Evolutionary conservation across 2,329 filamentous ascomycete genomes (phyloP), one percentile per base, ranked within the genome.

Genomic region (Whalleya microplaca): DNA sequence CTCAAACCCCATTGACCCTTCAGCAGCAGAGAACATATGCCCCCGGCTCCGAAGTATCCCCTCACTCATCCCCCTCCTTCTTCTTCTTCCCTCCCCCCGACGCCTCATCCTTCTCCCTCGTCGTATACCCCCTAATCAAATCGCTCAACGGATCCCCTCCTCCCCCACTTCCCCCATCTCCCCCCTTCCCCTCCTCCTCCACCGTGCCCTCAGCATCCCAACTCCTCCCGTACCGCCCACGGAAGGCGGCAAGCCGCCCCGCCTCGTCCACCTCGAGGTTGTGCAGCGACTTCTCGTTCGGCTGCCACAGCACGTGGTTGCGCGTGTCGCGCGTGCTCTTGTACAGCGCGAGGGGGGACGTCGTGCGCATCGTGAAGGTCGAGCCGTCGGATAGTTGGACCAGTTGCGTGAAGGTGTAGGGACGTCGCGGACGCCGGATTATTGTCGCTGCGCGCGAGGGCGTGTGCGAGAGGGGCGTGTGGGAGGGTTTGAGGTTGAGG

Each of bases 341-440:
- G 76, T 85, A 83, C 46, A 89, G 73, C 2, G 83, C 80, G 37
- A 75, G 65, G 0, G 91, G 91, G 10, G 85, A 91, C 10, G 90
- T 92, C 21, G 91, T 93, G 71, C 90, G 90, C 69, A 87, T 82
- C 47, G 89, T 87, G 76, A 86, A 98, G 58, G 93, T 90, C 69
- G 86, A 90, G 66, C 95, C 95, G 79, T 99, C 95, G 41, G 89
- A 91, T 63, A 98, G 88, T 51, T 92, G 93, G 65, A 99, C 82
- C 58, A 99, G 84, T 77, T 99, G 95, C n/a, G 94, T 97, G 81
- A 97, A 98, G 65, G 89, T 91, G 82, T 97, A 98, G 42, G 95
- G 94, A 5, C 93, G 86, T 70, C 92, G 90, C n/a, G 92, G 92
- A 16, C 95, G 91, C 60, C 84, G 84, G 71, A 98, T 85, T 62